Base-by-base conservation (phyloP, 805 yeast genomes). In the Hanseniaspora guilliermondii region DNA sequence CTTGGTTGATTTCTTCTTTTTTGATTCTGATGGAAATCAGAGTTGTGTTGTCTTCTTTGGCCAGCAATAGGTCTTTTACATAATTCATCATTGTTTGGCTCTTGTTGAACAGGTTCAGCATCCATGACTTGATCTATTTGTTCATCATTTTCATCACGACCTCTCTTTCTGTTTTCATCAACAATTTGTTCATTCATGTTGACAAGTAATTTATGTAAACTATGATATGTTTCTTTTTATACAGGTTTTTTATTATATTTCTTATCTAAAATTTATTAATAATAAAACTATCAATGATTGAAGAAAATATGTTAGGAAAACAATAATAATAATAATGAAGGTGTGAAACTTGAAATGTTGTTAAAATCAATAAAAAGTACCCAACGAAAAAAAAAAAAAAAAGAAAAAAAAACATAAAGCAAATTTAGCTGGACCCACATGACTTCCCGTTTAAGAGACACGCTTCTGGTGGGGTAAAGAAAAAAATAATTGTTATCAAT, bases 1-100 rank as follows among this genome's bases (percentile, higher is more conserved):
- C 55, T 52, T 16, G 40, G 24, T 22, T 52, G 49, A 24, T 52
- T 40, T 52, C 55, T 52, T 52, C 55, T 52, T n/a, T n/a, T 44
- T n/a, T 39, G 46, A 24, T 52, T 33, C 25, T 44, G 49, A 25
- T 47, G 47, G 27, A 25, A 37, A 24, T 49, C 46, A 24, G 39
- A 22, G 36, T 35, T 37, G 30, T 47, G 38, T 14, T 52, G 48
- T 37, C 39, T 40, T 49, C 47, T 52, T 36, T 25, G 40, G 19
- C 48, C 55, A 21, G 55, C 55, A 22, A 44, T 44, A 8, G 48
- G 48, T 44, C 49, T 52, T 19, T 32, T 32, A 22, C 47, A 32
- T 19, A 44, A 19, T 25, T 44, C 48, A 25, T 19, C 32, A 11
- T 16, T 35, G 27, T 9, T 17, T n/a, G 21, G 42, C 12, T 24